These are phyloP conservation scores for Pseudocohnilembus persalinus DNA, from an alignment of 169 alveolate genomes.

Conservation along the genomic window DNA sequence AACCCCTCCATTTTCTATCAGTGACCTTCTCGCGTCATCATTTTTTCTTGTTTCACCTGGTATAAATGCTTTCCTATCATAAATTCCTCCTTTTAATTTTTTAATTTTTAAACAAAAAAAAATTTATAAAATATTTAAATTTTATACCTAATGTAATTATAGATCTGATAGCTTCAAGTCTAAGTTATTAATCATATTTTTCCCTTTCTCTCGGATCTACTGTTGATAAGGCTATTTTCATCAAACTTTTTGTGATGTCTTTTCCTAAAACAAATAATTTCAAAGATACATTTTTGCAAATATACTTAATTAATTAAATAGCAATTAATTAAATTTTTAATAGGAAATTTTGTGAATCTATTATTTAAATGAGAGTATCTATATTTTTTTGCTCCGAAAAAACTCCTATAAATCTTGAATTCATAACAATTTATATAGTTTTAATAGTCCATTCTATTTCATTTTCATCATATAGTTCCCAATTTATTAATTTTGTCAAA, in stretches of 20 bases:
- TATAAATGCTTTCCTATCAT: constrained; percentile 2
- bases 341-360: not conserved
- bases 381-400: not conserved
- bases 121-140: no score
- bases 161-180: not conserved
- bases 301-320: not conserved
- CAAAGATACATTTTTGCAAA: not conserved
- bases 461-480: not conserved
- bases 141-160: not conserved
- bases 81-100: constrained; percentile 23
- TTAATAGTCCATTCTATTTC: not conserved
- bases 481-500: not conserved
- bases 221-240: not conserved
- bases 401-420: not conserved
- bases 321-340: no score
- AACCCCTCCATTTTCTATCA: constrained; percentile 19
- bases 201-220: not conserved
- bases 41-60: constrained; percentile 20
- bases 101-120: no score
- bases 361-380: no score
- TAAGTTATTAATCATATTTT: not conserved
- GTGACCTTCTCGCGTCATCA: not conserved
- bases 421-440: not conserved
- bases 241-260: not conserved
- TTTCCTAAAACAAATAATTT: not conserved